Base-by-base conservation (phyloP, 345 rosid species). In the Populus pruinosa region DNA sequence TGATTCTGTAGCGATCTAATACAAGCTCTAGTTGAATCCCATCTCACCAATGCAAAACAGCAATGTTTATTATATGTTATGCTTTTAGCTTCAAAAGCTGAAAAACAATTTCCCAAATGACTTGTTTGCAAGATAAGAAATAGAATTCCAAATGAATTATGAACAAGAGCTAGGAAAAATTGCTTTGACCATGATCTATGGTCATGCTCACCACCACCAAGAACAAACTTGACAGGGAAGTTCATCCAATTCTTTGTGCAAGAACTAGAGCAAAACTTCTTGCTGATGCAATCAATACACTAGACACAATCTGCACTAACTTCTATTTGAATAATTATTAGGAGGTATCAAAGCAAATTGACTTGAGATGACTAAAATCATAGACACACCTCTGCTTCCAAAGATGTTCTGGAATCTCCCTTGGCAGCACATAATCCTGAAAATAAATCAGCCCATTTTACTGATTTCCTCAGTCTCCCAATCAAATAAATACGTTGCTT, bases 391-490 rank as follows among this genome's bases (percentile, higher is more conserved):
- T 94, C 98, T 67, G 99, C 97, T 88, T 96, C 98, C 63, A 96
- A 84, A 77, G 97, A 92, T 43, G 98, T 92, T 82, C 97, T 87
- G 38, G 97, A 87, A 82, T 96, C 98, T 71, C 97, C 91, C 88
- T 92, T 96, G 76, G 83, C 66, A 49, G 93, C 83, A 77, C 95
- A 94, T 82, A 96, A 82, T 73, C 84, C 86, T 38, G 97, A 91
- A 86, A 96, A 96, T 49, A 89, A 84, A 31, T 87, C 80, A 53
- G 97, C 97, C 98, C 98, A 96, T 83, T 94, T 94, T 50, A 90
- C 99, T 43, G 99, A 97, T 84, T 94, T 96, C 87, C 97, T 90
- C 78, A 96, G 85, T 79, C 98, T 90, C 77, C 98, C 99, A 82
- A 93, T 91, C 87, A 96, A 80, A 83, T 96, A 91, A 59, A 89